Evolutionary conservation across 2,329 filamentous ascomycete genomes (phyloP), one percentile per base, ranked within the genome.

Genomic region (Lecanosticta acicola): DNA sequence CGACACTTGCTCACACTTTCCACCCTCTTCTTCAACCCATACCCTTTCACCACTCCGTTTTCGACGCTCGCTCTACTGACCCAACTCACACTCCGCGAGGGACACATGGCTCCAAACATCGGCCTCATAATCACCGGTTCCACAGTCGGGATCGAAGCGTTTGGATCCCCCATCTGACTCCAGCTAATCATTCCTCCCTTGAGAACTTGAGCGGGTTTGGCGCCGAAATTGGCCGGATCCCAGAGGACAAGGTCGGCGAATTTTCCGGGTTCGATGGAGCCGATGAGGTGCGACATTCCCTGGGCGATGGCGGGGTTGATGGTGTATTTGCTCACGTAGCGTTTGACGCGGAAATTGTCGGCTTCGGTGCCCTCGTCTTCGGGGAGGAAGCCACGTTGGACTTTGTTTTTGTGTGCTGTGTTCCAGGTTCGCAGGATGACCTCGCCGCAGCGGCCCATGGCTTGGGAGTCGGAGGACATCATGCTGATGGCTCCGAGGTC

Each of bases 391-490:
- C 91, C 91, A 7, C 90, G 79, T 69, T 96, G 89, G 14, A 83
- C 64, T 69, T 94, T 95, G 66, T 97, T 97, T 78, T 96, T 96
- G 70, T 96, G 88, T 0, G 91, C 91, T 2, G 91, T 97, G 68
- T 96, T 90, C 91, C 91, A 97, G 0, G 91, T 96, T 10, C 91
- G 80, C 18, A 94, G 74, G 50, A 97, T 81, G 43, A 97, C 91
- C 71, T 97, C 91, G 54, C 91, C 91, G 64, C 88, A 94, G 41
- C 91, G 85, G 46, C 91, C 91, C 91, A 97, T 97, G 59, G 91
- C 91, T 69, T 97, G 91, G 0, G 85, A 91, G 70, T 97, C 91
- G 1, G 84, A 90, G 49, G 83, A 88, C 87, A 97, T 95, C 90
- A 97, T 97, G 66, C 84, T 89, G 68, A 97, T 96, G 53, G 91